Percentiles rank a stretch among this genome's conserved stretches.
phyloP scores from a whole-genome alignment of 148 eudicot genomes.

The Rhododendron williamsianum region DNA sequence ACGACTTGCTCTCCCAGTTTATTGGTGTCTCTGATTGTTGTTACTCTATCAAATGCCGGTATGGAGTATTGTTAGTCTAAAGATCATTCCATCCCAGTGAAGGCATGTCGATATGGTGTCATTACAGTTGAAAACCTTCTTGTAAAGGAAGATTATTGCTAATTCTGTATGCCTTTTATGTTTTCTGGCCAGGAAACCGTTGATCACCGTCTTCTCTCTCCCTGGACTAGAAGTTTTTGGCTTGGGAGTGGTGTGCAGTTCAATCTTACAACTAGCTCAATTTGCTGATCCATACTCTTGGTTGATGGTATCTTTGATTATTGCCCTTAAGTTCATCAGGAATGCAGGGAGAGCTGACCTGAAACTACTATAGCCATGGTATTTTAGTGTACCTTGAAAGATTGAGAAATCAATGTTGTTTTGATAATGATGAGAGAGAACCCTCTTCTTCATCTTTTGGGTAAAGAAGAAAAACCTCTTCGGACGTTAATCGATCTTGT shows the following conservation, averaged over 20 bases:
- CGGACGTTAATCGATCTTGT: not conserved
- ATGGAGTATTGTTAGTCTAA: not conserved
- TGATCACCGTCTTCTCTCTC: not conserved
- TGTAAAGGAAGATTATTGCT: not conserved
- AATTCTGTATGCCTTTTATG: not conserved
- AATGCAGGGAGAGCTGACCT: not conserved
- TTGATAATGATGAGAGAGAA: not conserved
- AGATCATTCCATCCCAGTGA: not conserved
- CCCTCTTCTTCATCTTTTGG: not conserved
- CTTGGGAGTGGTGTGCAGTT: not conserved
- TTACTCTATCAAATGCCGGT: not conserved
- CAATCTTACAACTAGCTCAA: not conserved
- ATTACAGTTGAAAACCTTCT: not conserved
- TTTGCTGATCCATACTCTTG: not conserved
- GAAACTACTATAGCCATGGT: not conserved
- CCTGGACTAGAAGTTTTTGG: not conserved
- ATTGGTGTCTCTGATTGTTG: not conserved
- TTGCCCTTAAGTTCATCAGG: not conserved
- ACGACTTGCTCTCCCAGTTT: not conserved
- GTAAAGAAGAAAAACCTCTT: not conserved
- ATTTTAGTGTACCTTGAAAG: not conserved
- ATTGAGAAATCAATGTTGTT: not conserved
- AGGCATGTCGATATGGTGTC: not conserved
- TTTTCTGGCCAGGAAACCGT: not conserved
- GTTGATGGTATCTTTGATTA: not conserved